Conservation (phyloP, 352 stramenopile genomes). For the Phytophthora sansomeana region DNA sequence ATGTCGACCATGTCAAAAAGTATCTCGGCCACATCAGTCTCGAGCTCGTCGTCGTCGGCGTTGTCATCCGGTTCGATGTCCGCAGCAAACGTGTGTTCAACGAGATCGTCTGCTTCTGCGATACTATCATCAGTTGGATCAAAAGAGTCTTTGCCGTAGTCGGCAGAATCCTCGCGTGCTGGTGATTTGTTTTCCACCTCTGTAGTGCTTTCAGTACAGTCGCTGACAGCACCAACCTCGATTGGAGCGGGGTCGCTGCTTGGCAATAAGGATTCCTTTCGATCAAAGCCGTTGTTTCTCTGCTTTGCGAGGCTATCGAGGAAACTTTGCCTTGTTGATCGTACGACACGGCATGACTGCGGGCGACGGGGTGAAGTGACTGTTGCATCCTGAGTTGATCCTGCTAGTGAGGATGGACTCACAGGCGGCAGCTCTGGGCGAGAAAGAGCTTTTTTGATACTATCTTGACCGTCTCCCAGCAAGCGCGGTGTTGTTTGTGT, state of each 20-base stretch:
- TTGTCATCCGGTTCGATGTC: background rate
- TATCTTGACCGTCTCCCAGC: background rate
- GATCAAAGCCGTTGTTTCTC: constrained; percentile 1
- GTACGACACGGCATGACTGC: constrained; percentile 22
- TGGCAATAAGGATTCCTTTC: background rate
- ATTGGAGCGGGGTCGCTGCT: background rate
- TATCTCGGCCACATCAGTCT: constrained; percentile 54
- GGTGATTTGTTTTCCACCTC: background rate
- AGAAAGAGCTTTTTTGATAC: background rate
- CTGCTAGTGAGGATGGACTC: background rate
- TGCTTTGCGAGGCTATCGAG: constrained; percentile 23
- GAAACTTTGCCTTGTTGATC: constrained; percentile 31
- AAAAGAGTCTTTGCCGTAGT: background rate
- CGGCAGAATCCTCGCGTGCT: background rate
- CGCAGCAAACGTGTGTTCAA: constrained; percentile 6
- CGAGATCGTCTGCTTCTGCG: constrained; percentile 6
- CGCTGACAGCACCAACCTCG: background rate
- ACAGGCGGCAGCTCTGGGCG: constrained; percentile 12
- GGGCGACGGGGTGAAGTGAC: constrained; percentile 23
- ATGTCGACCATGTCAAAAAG: constrained; percentile 55
- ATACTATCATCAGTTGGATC: background rate
- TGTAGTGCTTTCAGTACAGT: background rate
- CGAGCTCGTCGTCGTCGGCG: constrained; percentile 36
- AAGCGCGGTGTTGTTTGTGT: constrained; percentile 33
- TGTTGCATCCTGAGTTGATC: constrained; percentile 9